Evolutionary conservation across 345 rosid genomes (phyloP).

Genomic region (Eucalyptus erythrocorys): DNA sequence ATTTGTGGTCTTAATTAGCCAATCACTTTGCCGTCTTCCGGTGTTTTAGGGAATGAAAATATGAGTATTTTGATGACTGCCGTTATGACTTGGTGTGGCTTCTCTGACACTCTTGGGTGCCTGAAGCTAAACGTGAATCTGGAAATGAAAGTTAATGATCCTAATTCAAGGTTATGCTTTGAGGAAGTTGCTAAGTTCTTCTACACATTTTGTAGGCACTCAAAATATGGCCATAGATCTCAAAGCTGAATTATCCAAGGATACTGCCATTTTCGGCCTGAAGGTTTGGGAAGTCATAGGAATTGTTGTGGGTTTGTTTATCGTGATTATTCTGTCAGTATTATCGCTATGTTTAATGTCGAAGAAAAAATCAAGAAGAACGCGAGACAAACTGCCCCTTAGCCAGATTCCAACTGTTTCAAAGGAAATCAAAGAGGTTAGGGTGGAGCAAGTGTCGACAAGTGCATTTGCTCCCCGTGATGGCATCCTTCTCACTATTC

Average conservation of each 20-base stretch:
- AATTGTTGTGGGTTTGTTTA: conserved; percentile 59
- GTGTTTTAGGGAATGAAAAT: neutral
- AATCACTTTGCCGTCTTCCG: neutral
- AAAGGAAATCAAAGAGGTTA: conserved; percentile 89
- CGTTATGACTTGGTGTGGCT: neutral
- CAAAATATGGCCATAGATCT: conserved; percentile 55
- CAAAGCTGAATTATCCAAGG: conserved; percentile 53
- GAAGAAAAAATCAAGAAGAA: conserved; percentile 57
- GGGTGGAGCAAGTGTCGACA: conserved; percentile 64
- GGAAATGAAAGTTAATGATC: neutral
- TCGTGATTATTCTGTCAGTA: conserved; percentile 55
- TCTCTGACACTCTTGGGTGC: neutral
- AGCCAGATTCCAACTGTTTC: conserved; percentile 70
- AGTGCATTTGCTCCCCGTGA: conserved; percentile 56
- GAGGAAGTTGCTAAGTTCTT: neutral
- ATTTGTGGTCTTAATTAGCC: neutral
- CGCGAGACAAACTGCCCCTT: conserved; percentile 37
- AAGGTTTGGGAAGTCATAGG: conserved; percentile 88
- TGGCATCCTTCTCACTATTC: conserved; percentile 64
- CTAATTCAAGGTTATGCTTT: neutral
- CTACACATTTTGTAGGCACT: conserved; percentile 12
- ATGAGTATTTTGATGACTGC: neutral
- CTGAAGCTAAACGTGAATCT: neutral
- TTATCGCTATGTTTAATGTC: conserved; percentile 61
- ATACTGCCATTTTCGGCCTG: conserved; percentile 56